phyloP scores from a whole-genome alignment of 2,329 filamentous ascomycete species.

The Penicillium freii region DNA sequence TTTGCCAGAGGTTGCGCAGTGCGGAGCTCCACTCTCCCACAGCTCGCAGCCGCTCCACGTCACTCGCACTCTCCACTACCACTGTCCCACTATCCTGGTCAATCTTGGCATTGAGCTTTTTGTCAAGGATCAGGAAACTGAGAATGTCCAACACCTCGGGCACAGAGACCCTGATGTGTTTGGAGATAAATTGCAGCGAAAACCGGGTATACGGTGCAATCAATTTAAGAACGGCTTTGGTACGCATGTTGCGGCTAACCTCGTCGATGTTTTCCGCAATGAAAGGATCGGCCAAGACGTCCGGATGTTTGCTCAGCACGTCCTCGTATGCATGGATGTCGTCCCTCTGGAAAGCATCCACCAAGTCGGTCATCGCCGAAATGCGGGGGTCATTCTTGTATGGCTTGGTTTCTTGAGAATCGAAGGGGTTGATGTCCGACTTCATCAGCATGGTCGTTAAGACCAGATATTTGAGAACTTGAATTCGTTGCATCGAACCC shows the following conservation, averaged over 20 bases:
- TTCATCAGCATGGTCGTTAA: constrained; percentile 98
- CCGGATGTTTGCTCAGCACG: constrained; percentile 81
- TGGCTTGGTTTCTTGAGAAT: constrained; percentile 97
- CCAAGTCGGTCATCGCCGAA: constrained; percentile 93
- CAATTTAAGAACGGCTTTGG: constrained; percentile 88
- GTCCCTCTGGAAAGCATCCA: constrained; percentile 93
- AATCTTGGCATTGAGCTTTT: constrained; percentile 81
- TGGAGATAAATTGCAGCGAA: constrained; percentile 81
- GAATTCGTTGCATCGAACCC: constrained; percentile 90
- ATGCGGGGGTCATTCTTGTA: constrained; percentile 96
- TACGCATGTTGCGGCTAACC: constrained; percentile 96
- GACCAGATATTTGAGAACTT: constrained; percentile 95
- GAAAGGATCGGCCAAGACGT: constrained; percentile 87
- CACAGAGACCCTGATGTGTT: constrained; percentile 79
- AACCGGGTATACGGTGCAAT: constrained; percentile 95
- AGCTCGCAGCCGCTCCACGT: constrained; percentile 67
- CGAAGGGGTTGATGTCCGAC: constrained; percentile 97
- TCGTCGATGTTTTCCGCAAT: constrained; percentile 99
- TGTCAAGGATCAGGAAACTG: constrained; percentile 89
- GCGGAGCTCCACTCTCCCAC: constrained; percentile 71
- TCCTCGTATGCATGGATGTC: constrained; percentile 90
- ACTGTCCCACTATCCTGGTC: constrained; percentile 84
- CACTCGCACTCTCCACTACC: constrained; percentile 71
- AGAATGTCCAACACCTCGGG: constrained; percentile 91
- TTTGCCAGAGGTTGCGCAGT: constrained; percentile 66